phyloP scores from a whole-genome alignment of 305 asterid species.

The Solanum hybrid region DNA sequence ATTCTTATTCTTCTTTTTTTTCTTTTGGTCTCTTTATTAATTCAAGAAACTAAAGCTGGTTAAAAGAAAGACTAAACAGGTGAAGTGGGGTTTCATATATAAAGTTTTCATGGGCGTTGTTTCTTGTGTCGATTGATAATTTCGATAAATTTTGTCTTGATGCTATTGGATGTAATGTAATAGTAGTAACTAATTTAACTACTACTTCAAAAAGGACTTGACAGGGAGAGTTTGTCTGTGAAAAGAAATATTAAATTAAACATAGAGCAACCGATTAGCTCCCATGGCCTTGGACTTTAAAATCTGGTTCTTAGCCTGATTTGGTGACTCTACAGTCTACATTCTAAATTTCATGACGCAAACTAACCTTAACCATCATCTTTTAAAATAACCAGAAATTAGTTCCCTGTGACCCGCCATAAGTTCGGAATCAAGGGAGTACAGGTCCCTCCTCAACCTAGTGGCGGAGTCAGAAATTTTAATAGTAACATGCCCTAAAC shows the following conservation, averaged over 20 bases:
- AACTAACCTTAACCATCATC: neutral
- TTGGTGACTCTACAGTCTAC: neutral
- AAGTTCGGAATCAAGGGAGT: neutral
- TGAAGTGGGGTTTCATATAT: conserved; percentile 21
- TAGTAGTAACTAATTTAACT: neutral
- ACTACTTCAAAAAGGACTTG: neutral
- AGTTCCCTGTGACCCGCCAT: neutral
- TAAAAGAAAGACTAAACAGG: conserved; percentile 52
- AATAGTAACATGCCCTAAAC: neutral
- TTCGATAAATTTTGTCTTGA: neutral
- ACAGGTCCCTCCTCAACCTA: neutral
- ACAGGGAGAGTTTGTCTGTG: conserved; percentile 17
- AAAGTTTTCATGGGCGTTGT: neutral
- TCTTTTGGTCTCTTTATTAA: neutral
- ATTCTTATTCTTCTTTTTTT: neutral
- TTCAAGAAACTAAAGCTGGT: conserved; percentile 24
- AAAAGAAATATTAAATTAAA: neutral
- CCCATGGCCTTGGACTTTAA: neutral
- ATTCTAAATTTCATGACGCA: neutral
- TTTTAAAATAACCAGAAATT: neutral
- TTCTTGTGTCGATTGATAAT: conserved; percentile 29
- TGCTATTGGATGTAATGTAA: neutral
- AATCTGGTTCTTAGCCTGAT: neutral
- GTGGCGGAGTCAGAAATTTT: neutral
- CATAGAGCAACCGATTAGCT: conserved; percentile 29